phyloP scores from a whole-genome alignment of 495 filamentous ascomycete species.

The Hyphodiscus hymeniophilus region DNA sequence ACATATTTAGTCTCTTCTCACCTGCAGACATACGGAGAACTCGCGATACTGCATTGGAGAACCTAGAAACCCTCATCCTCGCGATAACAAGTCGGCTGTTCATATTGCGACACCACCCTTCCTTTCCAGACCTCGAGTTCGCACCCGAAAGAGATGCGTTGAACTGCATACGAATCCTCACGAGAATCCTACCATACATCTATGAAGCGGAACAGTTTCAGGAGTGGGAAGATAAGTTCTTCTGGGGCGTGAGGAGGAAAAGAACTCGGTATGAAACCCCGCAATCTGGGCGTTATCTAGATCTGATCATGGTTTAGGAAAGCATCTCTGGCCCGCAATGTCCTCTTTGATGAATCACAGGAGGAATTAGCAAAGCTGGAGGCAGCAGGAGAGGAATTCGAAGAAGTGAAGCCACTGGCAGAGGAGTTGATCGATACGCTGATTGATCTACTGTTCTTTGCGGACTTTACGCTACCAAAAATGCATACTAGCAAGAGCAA shows the following conservation, averaged over 20 bases:
- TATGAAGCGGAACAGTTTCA: slow-evolving; percentile 87
- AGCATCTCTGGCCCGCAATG: slow-evolving; percentile 50
- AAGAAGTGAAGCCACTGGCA: slow-evolving; percentile 79
- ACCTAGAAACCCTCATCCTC: slow-evolving; percentile 84
- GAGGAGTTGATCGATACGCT: slow-evolving; percentile 92
- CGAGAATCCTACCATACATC: slow-evolving; percentile 83
- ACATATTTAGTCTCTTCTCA: slow-evolving; percentile 95
- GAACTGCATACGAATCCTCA: slow-evolving; percentile 90
- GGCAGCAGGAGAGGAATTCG: slow-evolving; percentile 50
- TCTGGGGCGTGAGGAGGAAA: slow-evolving; percentile 74
- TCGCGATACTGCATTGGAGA: slow-evolving; percentile 75
- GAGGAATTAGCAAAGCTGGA: slow-evolving; percentile 38
- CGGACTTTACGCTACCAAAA: slow-evolving; percentile 74
- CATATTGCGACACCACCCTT: slow-evolving; percentile 74
- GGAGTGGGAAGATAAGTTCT: slow-evolving; percentile 85
- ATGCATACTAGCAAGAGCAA: slow-evolving; percentile 61
- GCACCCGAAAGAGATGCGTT: slow-evolving; percentile 86
- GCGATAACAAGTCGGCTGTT: slow-evolving; percentile 75
- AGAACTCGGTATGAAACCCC: slow-evolving; percentile 26
- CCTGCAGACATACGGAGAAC: slow-evolving; percentile 88
- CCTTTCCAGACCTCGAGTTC: slow-evolving; percentile 79
- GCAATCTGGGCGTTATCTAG: slow-evolving; percentile 30
- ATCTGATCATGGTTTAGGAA: slow-evolving; percentile 35
- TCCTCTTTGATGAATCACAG: slow-evolving; percentile 75
- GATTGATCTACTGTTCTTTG: slow-evolving; percentile 84